These are phyloP conservation scores for Sclerotinia trifoliorum DNA, from an alignment of 2,329 filamentous ascomycete genomes.

Conservation along the genomic window DNA sequence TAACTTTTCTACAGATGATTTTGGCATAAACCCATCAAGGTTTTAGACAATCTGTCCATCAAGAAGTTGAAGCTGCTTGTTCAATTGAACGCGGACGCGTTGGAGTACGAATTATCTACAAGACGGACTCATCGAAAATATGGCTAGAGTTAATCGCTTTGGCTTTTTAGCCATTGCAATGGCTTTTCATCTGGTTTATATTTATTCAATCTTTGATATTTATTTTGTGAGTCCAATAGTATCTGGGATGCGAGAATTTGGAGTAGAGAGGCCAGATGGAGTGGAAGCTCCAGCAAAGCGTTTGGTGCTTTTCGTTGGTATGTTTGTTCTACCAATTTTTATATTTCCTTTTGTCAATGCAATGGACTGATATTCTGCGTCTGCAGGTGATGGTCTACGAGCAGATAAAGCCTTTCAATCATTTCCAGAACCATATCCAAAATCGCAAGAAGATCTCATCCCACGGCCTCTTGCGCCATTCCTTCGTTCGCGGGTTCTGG, in stretches of 20 bases:
- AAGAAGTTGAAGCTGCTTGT: background rate
- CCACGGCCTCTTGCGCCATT: conserved; percentile 86
- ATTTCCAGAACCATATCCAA: conserved; percentile 79
- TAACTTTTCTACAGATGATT: conserved; percentile 14
- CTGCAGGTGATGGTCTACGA: conserved; percentile 78
- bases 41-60: conserved; percentile 19
- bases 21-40: conserved; percentile 14
- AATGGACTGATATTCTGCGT: conserved; percentile 23
- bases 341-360: background rate
- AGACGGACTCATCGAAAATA: conserved; percentile 36
- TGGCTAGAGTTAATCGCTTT: conserved; percentile 63
- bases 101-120: background rate
- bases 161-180: conserved; percentile 86
- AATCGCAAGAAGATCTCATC: conserved; percentile 61
- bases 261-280: conserved; percentile 59
- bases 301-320: conserved; percentile 90
- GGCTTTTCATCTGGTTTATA: conserved; percentile 89
- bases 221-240: conserved; percentile 99
- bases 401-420: conserved; percentile 97
- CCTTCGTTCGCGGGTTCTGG: conserved; percentile 81
- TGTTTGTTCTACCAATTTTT: conserved; percentile 26
- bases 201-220: conserved; percentile 95
- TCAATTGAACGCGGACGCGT: conserved; percentile 20
- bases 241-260: conserved; percentile 84
- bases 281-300: conserved; percentile 79